Base-by-base conservation (phyloP, 31 red algal species). In the Pterothamnion heteromorphum region DNA sequence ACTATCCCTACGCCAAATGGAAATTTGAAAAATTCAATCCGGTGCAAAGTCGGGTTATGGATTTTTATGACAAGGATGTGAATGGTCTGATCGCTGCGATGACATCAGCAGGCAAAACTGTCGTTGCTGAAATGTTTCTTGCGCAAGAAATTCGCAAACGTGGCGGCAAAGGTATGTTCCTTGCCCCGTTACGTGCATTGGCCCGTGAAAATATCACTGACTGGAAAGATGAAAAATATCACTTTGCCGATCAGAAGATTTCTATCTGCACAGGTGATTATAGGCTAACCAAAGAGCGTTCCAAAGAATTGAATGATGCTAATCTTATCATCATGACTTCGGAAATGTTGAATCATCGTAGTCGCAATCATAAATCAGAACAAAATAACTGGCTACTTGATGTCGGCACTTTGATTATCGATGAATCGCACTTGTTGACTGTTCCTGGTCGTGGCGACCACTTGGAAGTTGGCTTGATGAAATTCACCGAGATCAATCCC, bases 201-300 rank as follows among this genome's bases (percentile, higher is more conserved):
- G 94, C 93, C 89, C 97, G 97, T 74, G 95, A 99, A 94, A 99
- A 99, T 86, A 96, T 96, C 58, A 82, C 95, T 35, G 97, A 99
- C 74, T 97, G 97, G 71, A 89, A 84, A 35, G 83, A 93, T 3
- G 74, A 91, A 35, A 41, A 41, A 41, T 41, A 41, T 41, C 38
- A 41, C 38, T 99, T 97, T 92, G 95, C 92, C 0, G 88, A 92
- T 74, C 38, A 41, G 38, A 41, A 41, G 38, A 94, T 99, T 30
- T 95, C 95, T 44, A 92, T 99, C 87, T 94, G 96, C 51, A 99
- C 97, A 0, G 97, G 97, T 38, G 97, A 99, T 91, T 90, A 97
- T 26, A 94, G 88, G 44, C 92, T 97, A 38, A 94, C 96, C 81
- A 94, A 93, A 30, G 84, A 95, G 5, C 38, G 38, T 41, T 41